These are phyloP conservation scores for Dioscorea dumetorum DNA, from an alignment of 106 monocot species.

Conservation along the genomic window DNA sequence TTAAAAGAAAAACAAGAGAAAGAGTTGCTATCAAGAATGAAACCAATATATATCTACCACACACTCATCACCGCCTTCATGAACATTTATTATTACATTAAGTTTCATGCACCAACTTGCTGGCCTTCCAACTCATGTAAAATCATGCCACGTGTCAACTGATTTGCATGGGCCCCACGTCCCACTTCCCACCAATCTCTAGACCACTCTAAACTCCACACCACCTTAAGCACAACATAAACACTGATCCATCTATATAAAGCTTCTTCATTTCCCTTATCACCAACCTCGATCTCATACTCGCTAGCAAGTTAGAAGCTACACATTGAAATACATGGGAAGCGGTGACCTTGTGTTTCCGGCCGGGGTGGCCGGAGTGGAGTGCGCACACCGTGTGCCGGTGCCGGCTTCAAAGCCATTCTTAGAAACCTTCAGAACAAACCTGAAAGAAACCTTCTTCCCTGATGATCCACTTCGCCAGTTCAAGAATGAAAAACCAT, in stretches of 20 bases:
- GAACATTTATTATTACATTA: conserved; percentile 10
- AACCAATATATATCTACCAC: too few species aligned
- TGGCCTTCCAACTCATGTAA: too few species aligned
- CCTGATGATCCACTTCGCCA: conserved; percentile 77
- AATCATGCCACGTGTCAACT: too few species aligned
- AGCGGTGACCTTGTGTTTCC: not conserved
- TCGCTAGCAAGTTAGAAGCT: not conserved
- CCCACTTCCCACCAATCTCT: too few species aligned
- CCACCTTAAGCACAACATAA: not conserved
- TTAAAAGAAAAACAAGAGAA: too few species aligned
- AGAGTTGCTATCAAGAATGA: too few species aligned
- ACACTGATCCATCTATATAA: too few species aligned
- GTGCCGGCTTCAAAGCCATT: conserved; percentile 54
- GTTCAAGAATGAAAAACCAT: conserved; percentile 41
- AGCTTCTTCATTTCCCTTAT: too few species aligned
- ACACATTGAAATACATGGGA: not conserved
- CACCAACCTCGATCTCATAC: conserved; percentile 5
- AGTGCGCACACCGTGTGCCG: conserved; percentile 53
- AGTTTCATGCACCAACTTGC: not conserved
- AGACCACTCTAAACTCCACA: too few species aligned
- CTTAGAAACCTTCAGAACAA: conserved; percentile 37
- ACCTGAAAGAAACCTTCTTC: conserved; percentile 92
- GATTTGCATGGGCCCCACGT: too few species aligned
- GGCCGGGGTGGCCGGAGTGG: conserved; percentile 9
- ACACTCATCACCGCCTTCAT: too few species aligned